These are phyloP conservation scores for Nakazawaea anatomiae DNA, from an alignment of 805 yeast species.

Conservation along the genomic window DNA sequence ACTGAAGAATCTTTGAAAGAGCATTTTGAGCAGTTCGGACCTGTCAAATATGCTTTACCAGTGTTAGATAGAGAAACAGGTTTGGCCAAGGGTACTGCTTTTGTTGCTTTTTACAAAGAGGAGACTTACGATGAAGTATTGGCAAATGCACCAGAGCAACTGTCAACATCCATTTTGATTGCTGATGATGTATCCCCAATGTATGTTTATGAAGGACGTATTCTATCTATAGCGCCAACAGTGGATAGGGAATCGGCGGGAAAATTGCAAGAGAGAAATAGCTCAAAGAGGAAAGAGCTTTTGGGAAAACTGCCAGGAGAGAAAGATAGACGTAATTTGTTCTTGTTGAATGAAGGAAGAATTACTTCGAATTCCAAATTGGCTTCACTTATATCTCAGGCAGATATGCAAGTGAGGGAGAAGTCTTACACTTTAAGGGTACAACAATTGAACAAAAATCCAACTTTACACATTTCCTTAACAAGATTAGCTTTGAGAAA, in stretches of 20 bases:
- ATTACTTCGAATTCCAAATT: slow-evolving; percentile 75
- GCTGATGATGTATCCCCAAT: slow-evolving; percentile 89
- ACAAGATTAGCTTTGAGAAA: slow-evolving; percentile 94
- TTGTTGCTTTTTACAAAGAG: slow-evolving; percentile 72
- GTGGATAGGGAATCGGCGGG: slow-evolving; percentile 84
- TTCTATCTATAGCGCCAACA: slow-evolving; percentile 76
- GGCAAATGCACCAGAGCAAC: slow-evolving; percentile 68
- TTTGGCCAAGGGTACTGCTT: slow-evolving; percentile 89
- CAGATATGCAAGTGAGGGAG: slow-evolving; percentile 84
- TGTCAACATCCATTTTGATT: slow-evolving; percentile 58
- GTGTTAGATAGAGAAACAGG: slow-evolving; percentile 85
- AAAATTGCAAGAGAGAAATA: slow-evolving; percentile 64
- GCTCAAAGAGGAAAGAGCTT: slow-evolving; percentile 63
- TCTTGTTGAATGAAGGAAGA: slow-evolving; percentile 89
- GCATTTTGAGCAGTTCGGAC: slow-evolving; percentile 81
- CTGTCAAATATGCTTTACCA: slow-evolving; percentile 88
- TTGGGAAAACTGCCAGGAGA: slow-evolving; percentile 78
- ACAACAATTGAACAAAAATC: slow-evolving; percentile 85
- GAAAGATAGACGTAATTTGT: slow-evolving; percentile 80
- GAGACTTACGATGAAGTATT: slow-evolving; percentile 65
- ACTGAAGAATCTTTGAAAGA: slow-evolving; percentile 70
- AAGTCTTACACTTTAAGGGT: slow-evolving; percentile 81
- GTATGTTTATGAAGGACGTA: slow-evolving; percentile 90
- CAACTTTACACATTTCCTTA: slow-evolving; percentile 85
- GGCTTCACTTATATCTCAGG: slow-evolving; percentile 57